Evolutionary conservation across 2,329 filamentous ascomycete species (phyloP).

Genomic region (Colletotrichum shisoi): DNA sequence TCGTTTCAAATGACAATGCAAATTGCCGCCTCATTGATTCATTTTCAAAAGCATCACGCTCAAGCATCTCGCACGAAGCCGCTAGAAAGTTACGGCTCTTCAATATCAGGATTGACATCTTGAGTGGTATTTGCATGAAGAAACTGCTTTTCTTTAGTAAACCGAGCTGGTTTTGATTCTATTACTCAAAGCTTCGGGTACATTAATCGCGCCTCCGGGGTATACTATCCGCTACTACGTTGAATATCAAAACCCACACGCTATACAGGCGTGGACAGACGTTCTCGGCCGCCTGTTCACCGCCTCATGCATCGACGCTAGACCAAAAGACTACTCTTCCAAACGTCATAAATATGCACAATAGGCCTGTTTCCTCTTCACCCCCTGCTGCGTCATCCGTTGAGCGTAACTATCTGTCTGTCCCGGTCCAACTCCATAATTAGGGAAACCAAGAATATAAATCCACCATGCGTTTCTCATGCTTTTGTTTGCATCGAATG

Average conservation of each 20-base stretch:
- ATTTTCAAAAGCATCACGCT: background rate
- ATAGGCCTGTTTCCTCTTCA: background rate
- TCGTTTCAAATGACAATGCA: background rate
- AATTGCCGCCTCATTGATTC: background rate
- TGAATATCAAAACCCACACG: slow-evolving; percentile 45
- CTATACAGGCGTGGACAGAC: slow-evolving; percentile 43
- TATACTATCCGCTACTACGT: slow-evolving; percentile 47
- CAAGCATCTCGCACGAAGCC: background rate
- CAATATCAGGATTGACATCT: background rate
- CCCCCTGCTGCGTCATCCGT: background rate
- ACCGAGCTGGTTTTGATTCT: slow-evolving; percentile 10
- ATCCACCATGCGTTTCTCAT: slow-evolving; percentile 41
- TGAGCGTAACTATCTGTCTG: background rate
- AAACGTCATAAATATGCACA: slow-evolving; percentile 10
- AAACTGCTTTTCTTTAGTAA: background rate
- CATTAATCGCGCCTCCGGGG: slow-evolving; percentile 50
- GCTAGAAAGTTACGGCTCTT: background rate
- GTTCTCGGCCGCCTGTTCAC: slow-evolving; percentile 33
- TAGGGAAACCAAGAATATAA: slow-evolving; percentile 16
- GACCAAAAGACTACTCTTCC: slow-evolving; percentile 33
- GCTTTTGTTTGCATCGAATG: slow-evolving; percentile 20
- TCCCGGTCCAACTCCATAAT: slow-evolving; percentile 1
- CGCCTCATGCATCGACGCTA: slow-evolving; percentile 41
- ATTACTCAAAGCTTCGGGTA: slow-evolving; percentile 41
- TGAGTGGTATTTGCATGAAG: background rate